A percentile compares a stretch with the other conserved stretches of the same genome.
These are phyloP conservation scores for Hammondia hammondi DNA, from an alignment of 169 alveolate species.

Conservation along the genomic window DNA sequence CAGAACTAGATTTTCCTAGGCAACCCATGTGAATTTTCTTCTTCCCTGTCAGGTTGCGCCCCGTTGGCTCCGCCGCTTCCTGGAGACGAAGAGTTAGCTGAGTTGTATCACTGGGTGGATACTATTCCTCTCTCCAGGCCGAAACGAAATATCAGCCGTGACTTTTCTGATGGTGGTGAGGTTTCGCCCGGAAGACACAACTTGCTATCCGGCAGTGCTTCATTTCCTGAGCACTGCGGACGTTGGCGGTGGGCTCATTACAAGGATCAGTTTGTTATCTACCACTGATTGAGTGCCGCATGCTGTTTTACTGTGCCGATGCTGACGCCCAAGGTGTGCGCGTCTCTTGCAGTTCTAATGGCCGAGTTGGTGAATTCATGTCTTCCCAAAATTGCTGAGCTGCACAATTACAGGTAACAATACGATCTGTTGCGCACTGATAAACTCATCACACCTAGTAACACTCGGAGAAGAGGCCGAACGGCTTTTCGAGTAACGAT, in stretches of 20 bases:
- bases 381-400: conserved; percentile 85
- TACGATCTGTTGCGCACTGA: too few species aligned
- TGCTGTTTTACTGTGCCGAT: too few species aligned
- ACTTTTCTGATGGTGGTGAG: conserved; percentile 87
- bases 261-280: too few species aligned
- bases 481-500: too few species aligned
- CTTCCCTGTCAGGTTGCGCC: background rate
- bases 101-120: conserved; percentile 90
- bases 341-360: conserved; percentile 75
- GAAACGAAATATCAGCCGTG: conserved; percentile 87
- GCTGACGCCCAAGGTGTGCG: background rate
- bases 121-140: conserved; percentile 88
- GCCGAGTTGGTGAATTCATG: conserved; percentile 88
- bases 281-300: too few species aligned
- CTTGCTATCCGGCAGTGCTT: background rate
- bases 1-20: too few species aligned
- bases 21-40: background rate
- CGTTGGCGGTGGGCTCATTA: too few species aligned
- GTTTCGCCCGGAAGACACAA: background rate
- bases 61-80: conserved; percentile 18
- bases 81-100: conserved; percentile 79
- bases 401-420: conserved; percentile 85
- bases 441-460: too few species aligned
- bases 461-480: too few species aligned
- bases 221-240: too few species aligned